Evolutionary conservation across 768 basidiomycete genomes (phyloP).

Genomic region (Mycena chlorophos): DNA sequence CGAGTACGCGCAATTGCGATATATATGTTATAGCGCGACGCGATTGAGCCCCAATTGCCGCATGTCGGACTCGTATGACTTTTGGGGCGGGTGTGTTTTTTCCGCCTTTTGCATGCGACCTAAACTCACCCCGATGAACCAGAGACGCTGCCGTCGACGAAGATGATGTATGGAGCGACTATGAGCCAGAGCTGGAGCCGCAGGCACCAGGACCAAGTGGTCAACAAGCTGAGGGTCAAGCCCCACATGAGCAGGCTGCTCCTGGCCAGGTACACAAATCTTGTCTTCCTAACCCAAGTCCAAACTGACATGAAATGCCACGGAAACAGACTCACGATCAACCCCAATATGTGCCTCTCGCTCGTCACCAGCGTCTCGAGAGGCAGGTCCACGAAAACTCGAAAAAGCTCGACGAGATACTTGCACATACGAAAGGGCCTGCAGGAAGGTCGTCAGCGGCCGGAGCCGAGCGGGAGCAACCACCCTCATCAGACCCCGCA

Average conservation of each 20-base stretch:
- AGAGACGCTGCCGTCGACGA: neutral
- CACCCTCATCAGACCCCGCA: neutral
- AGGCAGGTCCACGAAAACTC: neutral
- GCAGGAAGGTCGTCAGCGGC: neutral
- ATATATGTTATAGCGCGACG: too few species aligned
- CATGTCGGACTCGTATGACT: too few species aligned
- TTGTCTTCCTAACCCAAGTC: neutral
- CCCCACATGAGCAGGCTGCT: neutral
- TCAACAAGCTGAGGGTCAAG: neutral
- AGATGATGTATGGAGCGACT: neutral
- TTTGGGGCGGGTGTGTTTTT: neutral
- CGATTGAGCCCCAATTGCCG: too few species aligned
- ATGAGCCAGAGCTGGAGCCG: neutral
- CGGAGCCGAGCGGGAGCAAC: neutral
- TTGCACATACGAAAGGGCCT: neutral
- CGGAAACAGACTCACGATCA: neutral
- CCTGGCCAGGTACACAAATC: neutral
- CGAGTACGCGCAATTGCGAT: too few species aligned
- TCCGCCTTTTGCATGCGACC: neutral
- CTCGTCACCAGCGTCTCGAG: neutral
- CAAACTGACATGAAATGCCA: neutral
- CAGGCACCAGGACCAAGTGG: neutral
- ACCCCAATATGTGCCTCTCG: neutral
- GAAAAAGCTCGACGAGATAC: neutral
- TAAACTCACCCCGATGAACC: neutral